phyloP scores from a whole-genome alignment of 2,329 filamentous ascomycete species.

The Tolypocladium inflatum region DNA sequence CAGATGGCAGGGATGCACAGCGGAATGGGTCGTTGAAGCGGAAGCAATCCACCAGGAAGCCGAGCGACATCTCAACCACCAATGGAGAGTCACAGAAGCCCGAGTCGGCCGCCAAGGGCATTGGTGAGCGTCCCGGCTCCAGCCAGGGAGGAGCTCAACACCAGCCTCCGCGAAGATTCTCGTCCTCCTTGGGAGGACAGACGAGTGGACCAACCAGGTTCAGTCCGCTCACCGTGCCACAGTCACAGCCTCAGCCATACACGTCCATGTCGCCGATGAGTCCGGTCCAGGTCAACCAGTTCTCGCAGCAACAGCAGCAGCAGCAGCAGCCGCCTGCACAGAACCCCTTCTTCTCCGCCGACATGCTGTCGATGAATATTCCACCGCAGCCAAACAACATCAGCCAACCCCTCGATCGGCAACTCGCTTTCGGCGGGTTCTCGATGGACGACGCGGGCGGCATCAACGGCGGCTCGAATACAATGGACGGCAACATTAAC shows the following conservation, averaged over 20 bases:
- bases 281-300: conserved; percentile 32
- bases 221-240: conserved; percentile 30
- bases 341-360: conserved; percentile 35
- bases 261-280: conserved; percentile 43
- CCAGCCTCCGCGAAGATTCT: conserved; percentile 26
- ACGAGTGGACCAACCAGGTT: conserved; percentile 28
- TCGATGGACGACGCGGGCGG: conserved; percentile 34
- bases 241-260: conserved; percentile 31
- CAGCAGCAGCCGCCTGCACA: conserved; percentile 13
- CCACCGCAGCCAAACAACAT: conserved; percentile 38
- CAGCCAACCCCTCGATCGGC: conserved; percentile 62
- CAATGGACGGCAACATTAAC: conserved; percentile 27
- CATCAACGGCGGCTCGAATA: conserved; percentile 25
- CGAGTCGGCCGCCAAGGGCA: conserved; percentile 1
- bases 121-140: conserved; percentile 3
- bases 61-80: conserved; percentile 5
- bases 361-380: conserved; percentile 44
- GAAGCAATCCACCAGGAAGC: conserved; percentile 28
- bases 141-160: conserved; percentile 7
- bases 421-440: conserved; percentile 69
- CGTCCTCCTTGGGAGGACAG: conserved; percentile 29
- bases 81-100: conserved; percentile 1
- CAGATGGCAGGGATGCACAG: conserved; percentile 24
- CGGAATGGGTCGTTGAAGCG: conserved; percentile 20
- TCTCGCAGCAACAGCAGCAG: conserved; percentile 23